Evolutionary conservation across 768 basidiomycete genomes (phyloP).

Genomic region (Hericium alpestre): DNA sequence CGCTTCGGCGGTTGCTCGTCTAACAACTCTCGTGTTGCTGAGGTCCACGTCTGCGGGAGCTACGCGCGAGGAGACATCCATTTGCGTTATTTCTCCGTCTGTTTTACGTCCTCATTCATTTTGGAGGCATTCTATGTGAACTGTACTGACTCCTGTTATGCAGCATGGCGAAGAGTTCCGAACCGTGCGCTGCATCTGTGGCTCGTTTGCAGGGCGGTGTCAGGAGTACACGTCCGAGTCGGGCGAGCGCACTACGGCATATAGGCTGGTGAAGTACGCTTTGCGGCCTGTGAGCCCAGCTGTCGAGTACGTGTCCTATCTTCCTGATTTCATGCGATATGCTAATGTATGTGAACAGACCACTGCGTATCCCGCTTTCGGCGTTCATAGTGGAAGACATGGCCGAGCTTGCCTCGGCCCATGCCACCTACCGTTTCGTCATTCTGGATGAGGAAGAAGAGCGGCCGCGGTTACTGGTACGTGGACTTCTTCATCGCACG

Average conservation of each 20-base stretch:
- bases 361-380: slow-evolving; percentile 49
- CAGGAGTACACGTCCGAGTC: slow-evolving; percentile 35
- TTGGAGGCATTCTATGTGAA: neutral
- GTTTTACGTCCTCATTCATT: slow-evolving; percentile 1
- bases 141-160: slow-evolving; percentile 4
- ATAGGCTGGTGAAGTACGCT: slow-evolving; percentile 76
- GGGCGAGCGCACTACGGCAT: slow-evolving; percentile 31
- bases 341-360: slow-evolving; percentile 19
- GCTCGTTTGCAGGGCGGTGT: slow-evolving; percentile 68
- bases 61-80: slow-evolving; percentile 78
- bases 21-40: slow-evolving; percentile 80
- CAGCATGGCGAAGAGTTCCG: slow-evolving; percentile 56
- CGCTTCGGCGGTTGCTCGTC: slow-evolving; percentile 34
- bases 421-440: slow-evolving; percentile 88
- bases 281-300: slow-evolving; percentile 57
- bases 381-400: slow-evolving; percentile 90
- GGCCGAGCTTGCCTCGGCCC: slow-evolving; percentile 83
- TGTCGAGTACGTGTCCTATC: slow-evolving; percentile 42
- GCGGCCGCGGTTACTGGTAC: slow-evolving; percentile 64
- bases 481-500: slow-evolving; percentile 17
- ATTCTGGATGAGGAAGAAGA: slow-evolving; percentile 83
- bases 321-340: neutral
- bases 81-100: slow-evolving; percentile 10
- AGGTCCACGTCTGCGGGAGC: slow-evolving; percentile 70
- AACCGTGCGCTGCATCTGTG: slow-evolving; percentile 67